phyloP scores from a whole-genome alignment of 495 filamentous ascomycete species.

The Xylaria acuta region DNA sequence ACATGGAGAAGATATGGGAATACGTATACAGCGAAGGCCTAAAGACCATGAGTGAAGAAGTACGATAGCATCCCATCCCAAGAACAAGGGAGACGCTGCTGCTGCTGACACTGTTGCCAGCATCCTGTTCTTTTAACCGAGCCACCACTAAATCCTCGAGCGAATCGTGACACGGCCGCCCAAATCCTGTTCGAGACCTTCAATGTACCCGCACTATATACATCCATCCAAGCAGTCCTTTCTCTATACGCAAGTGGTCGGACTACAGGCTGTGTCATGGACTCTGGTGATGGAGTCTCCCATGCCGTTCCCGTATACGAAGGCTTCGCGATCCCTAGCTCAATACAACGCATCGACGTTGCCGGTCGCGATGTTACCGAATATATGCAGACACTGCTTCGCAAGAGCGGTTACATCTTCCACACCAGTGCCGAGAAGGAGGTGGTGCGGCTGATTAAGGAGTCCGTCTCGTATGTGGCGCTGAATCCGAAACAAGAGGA shows the following conservation, averaged over 20 bases:
- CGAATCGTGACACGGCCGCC: slow-evolving; percentile 94
- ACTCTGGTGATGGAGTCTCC: slow-evolving; percentile 95
- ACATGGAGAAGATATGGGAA: slow-evolving; percentile 99
- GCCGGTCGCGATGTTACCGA: slow-evolving; percentile 98
- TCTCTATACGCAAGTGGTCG: slow-evolving; percentile 96
- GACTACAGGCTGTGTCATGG: slow-evolving; percentile 94
- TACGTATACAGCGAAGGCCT: slow-evolving; percentile 69
- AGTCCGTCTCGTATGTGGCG: slow-evolving; percentile 91
- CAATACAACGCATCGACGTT: slow-evolving; percentile 94
- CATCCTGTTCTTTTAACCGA: slow-evolving; percentile 97
- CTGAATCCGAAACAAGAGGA: slow-evolving; percentile 91
- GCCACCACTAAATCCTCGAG: slow-evolving; percentile 92
- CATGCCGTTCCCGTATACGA: slow-evolving; percentile 98
- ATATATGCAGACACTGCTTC: slow-evolving; percentile 86
- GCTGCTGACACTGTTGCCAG: slow-evolving; percentile 47
- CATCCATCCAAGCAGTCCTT: slow-evolving; percentile 94
- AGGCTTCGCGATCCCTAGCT: slow-evolving; percentile 94
- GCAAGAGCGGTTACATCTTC: slow-evolving; percentile 92
- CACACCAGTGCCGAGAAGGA: slow-evolving; percentile 99
- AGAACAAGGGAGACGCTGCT: slow-evolving; percentile 23
- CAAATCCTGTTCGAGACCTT: slow-evolving; percentile 99
- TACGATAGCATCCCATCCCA: slow-evolving; percentile 47
- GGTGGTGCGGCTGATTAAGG: slow-evolving; percentile 95
- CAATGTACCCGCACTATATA: slow-evolving; percentile 96
- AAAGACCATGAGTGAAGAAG: slow-evolving; percentile 96